These are phyloP conservation scores for Colletotrichum liriopes DNA, from an alignment of 2,329 filamentous ascomycete species.

Conservation along the genomic window DNA sequence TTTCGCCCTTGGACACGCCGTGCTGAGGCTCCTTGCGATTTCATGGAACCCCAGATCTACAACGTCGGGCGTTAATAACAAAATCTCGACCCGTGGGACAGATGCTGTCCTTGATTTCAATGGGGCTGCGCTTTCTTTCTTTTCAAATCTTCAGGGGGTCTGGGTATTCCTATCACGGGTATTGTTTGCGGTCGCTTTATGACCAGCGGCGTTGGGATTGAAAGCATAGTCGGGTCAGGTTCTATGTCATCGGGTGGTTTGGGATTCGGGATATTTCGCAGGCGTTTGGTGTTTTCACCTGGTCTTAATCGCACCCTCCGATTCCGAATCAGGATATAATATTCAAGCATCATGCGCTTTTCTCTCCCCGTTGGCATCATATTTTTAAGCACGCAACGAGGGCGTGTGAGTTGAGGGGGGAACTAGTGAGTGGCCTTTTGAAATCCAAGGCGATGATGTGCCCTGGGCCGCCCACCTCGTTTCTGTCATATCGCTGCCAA, in stretches of 20 bases:
- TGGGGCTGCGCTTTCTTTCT: background rate
- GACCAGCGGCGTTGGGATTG: constrained; percentile 29
- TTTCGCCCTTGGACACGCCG: constrained; percentile 17
- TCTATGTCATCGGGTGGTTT: constrained; percentile 11
- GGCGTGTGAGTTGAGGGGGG: constrained; percentile 11
- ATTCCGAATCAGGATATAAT: constrained; percentile 25
- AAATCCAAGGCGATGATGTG: background rate
- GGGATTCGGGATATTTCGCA: constrained; percentile 3
- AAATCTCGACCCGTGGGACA: background rate
- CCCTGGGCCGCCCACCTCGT: constrained; percentile 4
- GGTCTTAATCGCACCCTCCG: background rate
- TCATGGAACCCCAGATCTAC: constrained; percentile 29
- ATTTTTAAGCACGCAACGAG: background rate
- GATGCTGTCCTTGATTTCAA: background rate
- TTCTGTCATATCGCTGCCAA: background rate
- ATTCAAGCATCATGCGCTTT: constrained; percentile 6
- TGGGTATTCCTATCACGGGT: background rate
- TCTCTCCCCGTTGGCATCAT: background rate
- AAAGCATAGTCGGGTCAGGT: constrained; percentile 2
- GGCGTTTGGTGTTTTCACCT: constrained; percentile 29
- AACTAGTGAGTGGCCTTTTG: background rate
- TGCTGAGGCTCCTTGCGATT: constrained; percentile 30
- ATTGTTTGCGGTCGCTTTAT: constrained; percentile 23
- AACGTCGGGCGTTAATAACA: constrained; percentile 25
- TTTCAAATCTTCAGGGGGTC: constrained; percentile 16